Evolutionary conservation across 2,329 filamentous ascomycete genomes (phyloP), one percentile per base, ranked within the genome.

Genomic region (Zasmidium cellare): DNA sequence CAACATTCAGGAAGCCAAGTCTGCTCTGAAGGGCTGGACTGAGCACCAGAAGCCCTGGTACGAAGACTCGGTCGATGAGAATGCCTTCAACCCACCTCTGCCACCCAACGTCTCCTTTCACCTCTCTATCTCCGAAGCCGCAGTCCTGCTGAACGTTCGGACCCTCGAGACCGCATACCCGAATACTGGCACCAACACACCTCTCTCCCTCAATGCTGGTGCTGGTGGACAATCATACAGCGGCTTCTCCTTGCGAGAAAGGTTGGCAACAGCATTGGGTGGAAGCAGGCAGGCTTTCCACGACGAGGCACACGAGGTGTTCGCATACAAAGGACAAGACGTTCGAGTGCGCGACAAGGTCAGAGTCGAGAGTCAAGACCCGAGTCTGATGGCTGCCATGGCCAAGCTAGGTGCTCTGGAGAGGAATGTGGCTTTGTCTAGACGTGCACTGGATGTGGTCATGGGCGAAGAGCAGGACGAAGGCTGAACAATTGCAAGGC

Each of bases 261-360:
- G 82, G 20, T 72, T 88, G 11, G 76, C 76, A 9, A 73, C 74
- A 2, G 79, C 79, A 3, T 69, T 81, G 1, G 79, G 78, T 14
- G 77, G 73, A 12, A 59, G 59, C 9, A 71, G 73, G 57, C 66
- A 71, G 2, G 77, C 75, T 12, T 65, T 68, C 6, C 79, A 82
- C 63, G 79, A 80, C 52, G 93, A 97, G 75, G 86, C 87, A 62
- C 89, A 93, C 59, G 83, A 86, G 38, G 78, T 89, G 0, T 97
- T 96, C 73, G 79, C 78, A 3, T 97, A 83, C 75, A 79, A 77
- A 14, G 83, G 84, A 3, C 82, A 86, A 56, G 86, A 94, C 60
- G 92, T 97, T 2, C 88, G 86, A 63, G 93, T 97, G 47, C 86
- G 88, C 65, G 93, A 97, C 73, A 97, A 97, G 77, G 84, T 96